Conservation (phyloP, 228 moss, liverwort and hornwort species). For the Sphagnum fallax region DNA sequence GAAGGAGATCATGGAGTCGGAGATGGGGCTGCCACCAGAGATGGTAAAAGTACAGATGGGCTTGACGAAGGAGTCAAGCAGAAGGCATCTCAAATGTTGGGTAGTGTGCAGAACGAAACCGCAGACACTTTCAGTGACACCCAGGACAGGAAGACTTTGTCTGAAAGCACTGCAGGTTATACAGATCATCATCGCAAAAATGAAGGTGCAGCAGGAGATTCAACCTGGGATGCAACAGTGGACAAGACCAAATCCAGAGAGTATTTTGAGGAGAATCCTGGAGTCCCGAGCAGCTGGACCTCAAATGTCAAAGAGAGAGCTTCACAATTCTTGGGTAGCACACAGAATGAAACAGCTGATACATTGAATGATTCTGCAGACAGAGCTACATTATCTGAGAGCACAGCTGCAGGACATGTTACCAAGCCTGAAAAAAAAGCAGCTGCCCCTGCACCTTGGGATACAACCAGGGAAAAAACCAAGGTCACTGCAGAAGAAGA, state of each 20-base stretch:
- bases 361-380: constrained; percentile 19
- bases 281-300: too few species aligned
- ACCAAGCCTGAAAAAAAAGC: background rate
- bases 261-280: background rate
- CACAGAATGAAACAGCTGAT: constrained; percentile 13
- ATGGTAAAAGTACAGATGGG: background rate
- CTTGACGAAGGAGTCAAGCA: constrained; percentile 8
- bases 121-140: constrained; percentile 26
- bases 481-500: background rate
- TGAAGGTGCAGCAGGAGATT: background rate
- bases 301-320: constrained; percentile 15
- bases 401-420: constrained; percentile 7
- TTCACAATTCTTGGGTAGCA: constrained; percentile 16
- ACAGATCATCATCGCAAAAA: background rate
- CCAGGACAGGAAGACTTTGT: constrained; percentile 10
- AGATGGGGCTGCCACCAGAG: background rate
- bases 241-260: constrained; percentile 7
- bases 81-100: constrained; percentile 24
- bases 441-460: constrained; percentile 7
- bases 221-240: constrained; percentile 17
- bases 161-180: constrained; percentile 20
- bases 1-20: constrained; percentile 2
- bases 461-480: constrained; percentile 20
- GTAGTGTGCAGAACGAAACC: constrained; percentile 21
- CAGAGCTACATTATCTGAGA: constrained; percentile 20